These are phyloP conservation scores for Excoecaria agallocha DNA, from an alignment of 345 rosid genomes.

Conservation along the genomic window DNA sequence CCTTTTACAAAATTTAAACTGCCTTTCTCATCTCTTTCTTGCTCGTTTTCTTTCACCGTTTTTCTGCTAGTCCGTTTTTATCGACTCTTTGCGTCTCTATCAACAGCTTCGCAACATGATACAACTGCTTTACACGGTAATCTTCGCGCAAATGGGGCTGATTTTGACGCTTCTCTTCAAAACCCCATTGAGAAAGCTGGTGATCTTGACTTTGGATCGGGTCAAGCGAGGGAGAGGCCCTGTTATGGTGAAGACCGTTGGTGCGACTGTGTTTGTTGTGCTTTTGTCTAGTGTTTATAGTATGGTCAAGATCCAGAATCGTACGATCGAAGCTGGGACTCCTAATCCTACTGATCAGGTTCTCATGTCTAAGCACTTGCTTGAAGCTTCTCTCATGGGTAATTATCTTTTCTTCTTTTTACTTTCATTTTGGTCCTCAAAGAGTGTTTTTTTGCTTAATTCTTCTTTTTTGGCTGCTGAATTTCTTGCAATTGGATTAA, in stretches of 20 bases:
- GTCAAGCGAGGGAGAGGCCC: constrained; percentile 85
- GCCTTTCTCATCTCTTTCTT: no score
- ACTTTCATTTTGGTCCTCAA: not conserved
- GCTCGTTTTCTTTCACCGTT: no score
- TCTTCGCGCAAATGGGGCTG: constrained; percentile 58
- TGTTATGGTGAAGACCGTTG: constrained; percentile 62
- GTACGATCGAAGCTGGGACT: constrained; percentile 48
- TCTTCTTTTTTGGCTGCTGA: no score
- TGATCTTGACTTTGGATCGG: constrained; percentile 60
- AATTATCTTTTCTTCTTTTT: constrained; percentile 4
- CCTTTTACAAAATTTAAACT: no score
- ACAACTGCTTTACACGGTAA: constrained; percentile 62
- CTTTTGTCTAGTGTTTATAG: constrained; percentile 57
- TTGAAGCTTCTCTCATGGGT: constrained; percentile 93
- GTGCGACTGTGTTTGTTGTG: constrained; percentile 54
- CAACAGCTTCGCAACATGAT: constrained; percentile 50
- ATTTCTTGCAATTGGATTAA: not conserved
- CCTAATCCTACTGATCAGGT: constrained; percentile 82
- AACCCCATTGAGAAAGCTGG: constrained; percentile 74
- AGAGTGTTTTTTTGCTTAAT: no score
- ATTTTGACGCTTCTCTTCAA: constrained; percentile 65
- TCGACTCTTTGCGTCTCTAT: no score
- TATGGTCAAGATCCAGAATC: constrained; percentile 53
- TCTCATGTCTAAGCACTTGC: constrained; percentile 65
- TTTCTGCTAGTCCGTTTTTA: no score